These are phyloP conservation scores for Cladosporium colombiae DNA, from an alignment of 2,329 filamentous ascomycete species.

Conservation along the genomic window DNA sequence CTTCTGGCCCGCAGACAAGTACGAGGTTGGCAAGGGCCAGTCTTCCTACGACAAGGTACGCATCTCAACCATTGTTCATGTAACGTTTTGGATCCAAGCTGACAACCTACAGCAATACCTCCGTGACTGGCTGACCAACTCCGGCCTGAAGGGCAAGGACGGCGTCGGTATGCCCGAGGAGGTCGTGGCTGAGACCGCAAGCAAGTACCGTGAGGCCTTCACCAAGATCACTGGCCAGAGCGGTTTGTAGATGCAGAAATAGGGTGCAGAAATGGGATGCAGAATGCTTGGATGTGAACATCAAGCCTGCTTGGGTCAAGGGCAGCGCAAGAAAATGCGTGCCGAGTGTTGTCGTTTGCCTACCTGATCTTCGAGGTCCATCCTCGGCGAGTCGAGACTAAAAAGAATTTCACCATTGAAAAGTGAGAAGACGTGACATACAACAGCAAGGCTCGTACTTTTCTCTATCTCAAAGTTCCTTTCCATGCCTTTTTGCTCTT, in stretches of 20 bases:
- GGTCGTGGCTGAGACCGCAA: slow-evolving; percentile 66
- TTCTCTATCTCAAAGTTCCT: slow-evolving; percentile 6
- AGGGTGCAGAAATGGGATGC: not conserved
- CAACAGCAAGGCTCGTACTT: slow-evolving; percentile 6
- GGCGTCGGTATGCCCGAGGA: slow-evolving; percentile 72
- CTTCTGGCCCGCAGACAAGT: slow-evolving; percentile 79
- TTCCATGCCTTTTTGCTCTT: not conserved
- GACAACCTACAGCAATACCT: slow-evolving; percentile 49
- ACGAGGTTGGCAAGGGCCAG: slow-evolving; percentile 72
- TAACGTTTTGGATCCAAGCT: slow-evolving; percentile 20
- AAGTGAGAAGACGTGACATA: not conserved
- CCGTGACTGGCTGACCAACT: slow-evolving; percentile 74
- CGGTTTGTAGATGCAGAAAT: not conserved
- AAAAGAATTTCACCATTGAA: not conserved
- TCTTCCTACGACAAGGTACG: slow-evolving; percentile 77
- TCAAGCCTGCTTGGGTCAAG: not conserved
- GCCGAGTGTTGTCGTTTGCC: not conserved
- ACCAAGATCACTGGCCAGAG: slow-evolving; percentile 52
- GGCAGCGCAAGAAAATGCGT: not conserved
- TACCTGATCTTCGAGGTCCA: not conserved
- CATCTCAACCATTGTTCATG: not conserved
- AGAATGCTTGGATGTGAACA: not conserved
- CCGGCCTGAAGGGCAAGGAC: slow-evolving; percentile 74
- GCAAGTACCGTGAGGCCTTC: slow-evolving; percentile 76
- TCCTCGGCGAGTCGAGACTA: not conserved